phyloP scores from a whole-genome alignment of 225 moss, liverwort and hornwort species.

The Thuidium tamariscinum region DNA sequence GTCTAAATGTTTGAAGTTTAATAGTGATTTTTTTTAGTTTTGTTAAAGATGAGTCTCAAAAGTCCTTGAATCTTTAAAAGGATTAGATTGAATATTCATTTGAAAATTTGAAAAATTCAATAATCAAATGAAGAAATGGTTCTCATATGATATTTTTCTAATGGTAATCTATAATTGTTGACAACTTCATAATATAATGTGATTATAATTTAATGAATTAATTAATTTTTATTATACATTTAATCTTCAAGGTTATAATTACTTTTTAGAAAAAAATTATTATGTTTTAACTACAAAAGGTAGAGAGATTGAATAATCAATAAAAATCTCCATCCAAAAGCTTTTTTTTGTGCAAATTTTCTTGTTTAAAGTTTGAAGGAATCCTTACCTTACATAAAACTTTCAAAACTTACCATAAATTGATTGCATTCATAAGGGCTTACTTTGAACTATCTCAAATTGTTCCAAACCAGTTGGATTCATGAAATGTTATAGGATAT shows the following conservation, averaged over 20 bases:
- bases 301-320: not conserved
- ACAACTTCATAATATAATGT: not conserved
- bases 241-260: fast-evolving
- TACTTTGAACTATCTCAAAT: not conserved
- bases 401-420: fast-evolving
- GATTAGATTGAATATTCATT: too few relatives aligned
- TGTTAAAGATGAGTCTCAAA: not conserved
- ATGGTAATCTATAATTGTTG: fast-evolving
- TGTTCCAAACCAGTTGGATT: fast-evolving
- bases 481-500: not conserved
- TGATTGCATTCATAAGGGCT: fast-evolving
- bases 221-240: not conserved
- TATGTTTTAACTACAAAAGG: not conserved
- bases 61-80: not conserved
- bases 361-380: not conserved
- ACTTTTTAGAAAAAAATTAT: not conserved
- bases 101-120: not conserved
- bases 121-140: not conserved
- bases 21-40: not conserved
- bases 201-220: too few relatives aligned
- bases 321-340: too few relatives aligned
- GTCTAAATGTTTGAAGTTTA: not conserved
- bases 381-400: fast-evolving
- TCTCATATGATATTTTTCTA: not conserved
- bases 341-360: not conserved